Percentiles rank a stretch among this genome's conserved stretches.
Evolutionary conservation across 495 filamentous ascomycete species (phyloP).

Genomic region (Daldinia concentrica): DNA sequence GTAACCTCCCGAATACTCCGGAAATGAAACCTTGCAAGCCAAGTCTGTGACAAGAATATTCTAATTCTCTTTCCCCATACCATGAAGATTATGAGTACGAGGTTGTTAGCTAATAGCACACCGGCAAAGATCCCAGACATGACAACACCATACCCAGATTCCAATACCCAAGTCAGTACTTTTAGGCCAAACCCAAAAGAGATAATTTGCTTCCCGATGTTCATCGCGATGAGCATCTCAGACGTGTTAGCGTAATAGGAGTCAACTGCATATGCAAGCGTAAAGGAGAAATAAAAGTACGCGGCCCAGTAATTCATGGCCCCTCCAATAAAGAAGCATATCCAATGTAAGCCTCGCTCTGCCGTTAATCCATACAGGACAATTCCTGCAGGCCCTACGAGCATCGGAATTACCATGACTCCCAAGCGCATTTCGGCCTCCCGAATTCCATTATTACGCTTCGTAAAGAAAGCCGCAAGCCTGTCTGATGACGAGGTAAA

Average conservation of each 20-base stretch:
- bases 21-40: conserved; percentile 63
- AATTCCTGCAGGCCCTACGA: conserved; percentile 58
- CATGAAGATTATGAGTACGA: conserved; percentile 64
- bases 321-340: conserved; percentile 64
- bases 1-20: conserved; percentile 52
- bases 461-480: conserved; percentile 64
- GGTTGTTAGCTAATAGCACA: conserved; percentile 65
- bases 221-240: conserved; percentile 75
- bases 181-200: conserved; percentile 69
- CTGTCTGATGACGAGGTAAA: conserved; percentile 65
- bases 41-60: conserved; percentile 57
- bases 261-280: conserved; percentile 69
- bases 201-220: conserved; percentile 72
- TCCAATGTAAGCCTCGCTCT: conserved; percentile 63
- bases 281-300: conserved; percentile 69
- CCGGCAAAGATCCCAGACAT: conserved; percentile 67
- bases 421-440: conserved; percentile 71
- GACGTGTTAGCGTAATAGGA: conserved; percentile 65
- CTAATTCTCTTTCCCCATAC: conserved; percentile 66
- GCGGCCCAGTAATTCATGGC: conserved; percentile 62
- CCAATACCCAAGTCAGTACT: conserved; percentile 66
- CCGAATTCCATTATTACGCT: conserved; percentile 63
- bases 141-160: conserved; percentile 64
- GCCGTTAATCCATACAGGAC: conserved; percentile 66
- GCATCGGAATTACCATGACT: conserved; percentile 62